Evolutionary conservation across 108 stramenopile species (phyloP).

Genomic region (Cyclostephanos tholiformis): DNA sequence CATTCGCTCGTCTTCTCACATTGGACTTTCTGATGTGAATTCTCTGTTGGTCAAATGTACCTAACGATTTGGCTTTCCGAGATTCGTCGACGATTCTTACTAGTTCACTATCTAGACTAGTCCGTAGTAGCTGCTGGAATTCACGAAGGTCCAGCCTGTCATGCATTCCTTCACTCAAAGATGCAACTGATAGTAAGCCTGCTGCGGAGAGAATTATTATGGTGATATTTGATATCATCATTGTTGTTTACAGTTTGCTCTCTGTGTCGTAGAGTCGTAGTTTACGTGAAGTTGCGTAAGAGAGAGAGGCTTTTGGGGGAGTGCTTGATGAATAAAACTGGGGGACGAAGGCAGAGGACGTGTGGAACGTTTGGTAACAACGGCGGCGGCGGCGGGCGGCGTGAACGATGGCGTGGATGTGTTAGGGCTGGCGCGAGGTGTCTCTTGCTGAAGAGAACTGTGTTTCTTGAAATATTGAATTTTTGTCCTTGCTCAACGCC

Average conservation of each 20-base stretch:
- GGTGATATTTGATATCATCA: not conserved
- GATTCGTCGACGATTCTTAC: constrained; percentile 29
- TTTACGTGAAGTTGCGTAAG: not conserved
- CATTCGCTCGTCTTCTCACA: constrained; percentile 16
- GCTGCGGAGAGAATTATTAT: not conserved
- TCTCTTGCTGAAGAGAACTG: no score
- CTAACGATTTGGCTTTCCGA: not conserved
- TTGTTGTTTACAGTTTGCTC: not conserved
- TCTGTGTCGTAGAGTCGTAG: not conserved
- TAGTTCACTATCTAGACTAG: constrained; percentile 44
- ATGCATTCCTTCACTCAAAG: not conserved
- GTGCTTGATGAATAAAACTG: no score
- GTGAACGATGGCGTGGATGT: no score
- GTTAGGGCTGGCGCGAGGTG: no score
- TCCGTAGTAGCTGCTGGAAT: constrained; percentile 39
- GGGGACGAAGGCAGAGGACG: no score
- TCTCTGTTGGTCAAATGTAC: constrained; percentile 2
- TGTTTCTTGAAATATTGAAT: no score
- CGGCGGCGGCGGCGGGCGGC: no score
- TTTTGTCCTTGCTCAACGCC: no score
- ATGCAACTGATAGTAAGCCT: constrained; percentile 1
- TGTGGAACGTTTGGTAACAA: no score
- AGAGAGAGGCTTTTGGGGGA: no score
- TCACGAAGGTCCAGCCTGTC: constrained; percentile 16
- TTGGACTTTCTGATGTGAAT: constrained; percentile 24